Evolutionary conservation across 192 early-diverging fungal species (phyloP), one percentile per base, ranked within the genome.

Genomic region (Borealophlyctis nickersoniae): DNA sequence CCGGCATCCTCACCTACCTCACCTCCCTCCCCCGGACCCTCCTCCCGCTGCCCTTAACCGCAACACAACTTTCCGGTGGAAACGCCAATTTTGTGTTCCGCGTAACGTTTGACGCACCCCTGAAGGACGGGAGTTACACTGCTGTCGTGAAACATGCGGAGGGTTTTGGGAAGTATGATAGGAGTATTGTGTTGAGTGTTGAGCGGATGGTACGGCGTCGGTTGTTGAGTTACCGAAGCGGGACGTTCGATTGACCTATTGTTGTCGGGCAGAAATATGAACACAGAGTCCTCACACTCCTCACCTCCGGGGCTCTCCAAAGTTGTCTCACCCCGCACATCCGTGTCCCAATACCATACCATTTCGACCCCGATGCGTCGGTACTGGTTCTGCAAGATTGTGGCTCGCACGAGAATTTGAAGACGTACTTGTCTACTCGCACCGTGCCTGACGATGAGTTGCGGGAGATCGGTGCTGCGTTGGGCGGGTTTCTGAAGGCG

Each of bases 81-180:
- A 19, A 1, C 23, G 49, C 49, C 19, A 49, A 49, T 23, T 49
- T 49, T 49, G 49, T 49, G 1, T 49, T 19, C 19, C 49, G 49
- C 49, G 49, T 49, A 19, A 49, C 19, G 49, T 49, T 49, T 49
- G 49, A 19, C 19, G 49, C 19, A 0, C 1, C 49, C 19, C 1
- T 49, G 49, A 23, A 49, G 23, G 49, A 49, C 49, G 49, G 49
- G 49, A 49, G 23, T 19, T n/a, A 49, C 49, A 49, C 49, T 49
- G 49, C 49, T 49, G 1, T 49, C 19, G 49, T 49, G 19, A 49
- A 49, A 23, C 49, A 49, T 49, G 49, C 49, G 1, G 49, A 49
- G 49, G 19, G 19, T n/a, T 49, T 49, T 49, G 19, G 19, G 19
- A 23, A 19, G 23, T 19, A 0, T 0, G 0, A 49, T 23, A 49